Evolutionary conservation across 805 yeast genomes (phyloP).

Genomic region (Zygosaccharomyces bailii): DNA sequence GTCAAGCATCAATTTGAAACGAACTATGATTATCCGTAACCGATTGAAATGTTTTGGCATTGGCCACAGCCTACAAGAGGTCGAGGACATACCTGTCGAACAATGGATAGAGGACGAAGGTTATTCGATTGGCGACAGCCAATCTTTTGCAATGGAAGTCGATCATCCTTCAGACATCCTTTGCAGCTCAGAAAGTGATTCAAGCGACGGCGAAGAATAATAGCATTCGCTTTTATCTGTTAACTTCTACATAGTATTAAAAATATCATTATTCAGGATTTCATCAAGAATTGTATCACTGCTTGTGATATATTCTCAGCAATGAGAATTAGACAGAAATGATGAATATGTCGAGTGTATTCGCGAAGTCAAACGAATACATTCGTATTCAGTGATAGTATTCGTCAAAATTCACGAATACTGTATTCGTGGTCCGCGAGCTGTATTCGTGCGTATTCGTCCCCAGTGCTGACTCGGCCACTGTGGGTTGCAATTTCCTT

Average conservation of each 20-base stretch:
- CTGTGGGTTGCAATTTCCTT: too few species aligned
- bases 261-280: neutral
- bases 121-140: too few species aligned
- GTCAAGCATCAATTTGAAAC: conserved; percentile 14
- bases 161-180: too few species aligned
- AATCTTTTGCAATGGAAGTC: too few species aligned
- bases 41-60: conserved; percentile 16
- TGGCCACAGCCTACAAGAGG: conserved; percentile 9
- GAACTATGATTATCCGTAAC: conserved; percentile 15
- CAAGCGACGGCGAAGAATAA: too few species aligned
- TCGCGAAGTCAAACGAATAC: neutral
- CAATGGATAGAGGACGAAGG: conserved; percentile 18
- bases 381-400: neutral
- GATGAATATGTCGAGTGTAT: neutral
- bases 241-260: neutral
- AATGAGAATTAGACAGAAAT: neutral
- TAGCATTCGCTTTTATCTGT: neutral
- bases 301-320: neutral
- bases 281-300: neutral
- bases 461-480: neutral
- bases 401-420: neutral
- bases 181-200: too few species aligned
- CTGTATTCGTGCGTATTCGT: neutral
- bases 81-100: conserved; percentile 11
- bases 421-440: neutral